Base-by-base conservation (phyloP, 495 filamentous ascomycete species). In the Penicillium waksmanii region DNA sequence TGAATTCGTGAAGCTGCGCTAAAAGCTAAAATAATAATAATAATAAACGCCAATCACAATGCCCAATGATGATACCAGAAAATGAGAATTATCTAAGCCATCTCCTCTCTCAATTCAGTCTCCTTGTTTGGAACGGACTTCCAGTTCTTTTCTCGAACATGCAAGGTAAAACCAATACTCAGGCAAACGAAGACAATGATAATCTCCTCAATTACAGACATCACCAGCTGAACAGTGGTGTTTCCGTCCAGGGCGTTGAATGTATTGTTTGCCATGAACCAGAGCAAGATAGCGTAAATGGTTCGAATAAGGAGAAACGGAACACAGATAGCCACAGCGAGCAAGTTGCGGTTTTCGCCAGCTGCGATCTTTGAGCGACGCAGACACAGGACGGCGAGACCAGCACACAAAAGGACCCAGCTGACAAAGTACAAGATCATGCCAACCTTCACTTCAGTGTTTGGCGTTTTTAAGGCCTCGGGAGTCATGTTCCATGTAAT, bases 281-380 rank as follows among this genome's bases (percentile, higher is more conserved):
- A 73, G 33, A 60, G 52, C 25, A 78, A 38, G 5, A 64, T 19
- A 5, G 66, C 61, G 58, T 81, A 81, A 44, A 79, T 51, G 1
- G 79, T 44, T n/a, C 78, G 71, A 19, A 80, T 64, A 13, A 78
- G 60, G 34, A 81, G 62, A 53, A 81, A 69, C 2, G 74, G 74
- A 2, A 70, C 59, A 2, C 69, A 67, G 18, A 76, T 19, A 1
- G 58, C 65, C 27, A 78, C 71, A 7, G 74, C 78, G 8, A 72
- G 31, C 13, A 79, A 33, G 25, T 74, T 56, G 15, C 74, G 66
- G 33, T 71, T 64, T 58, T 80, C 78, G 40, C 69, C 69, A 0
- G 55, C 54, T 54, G 67, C 65, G n/a, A 70, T 56, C 13, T 51
- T 51, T 7, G 15, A 33, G 48, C 55, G 57, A 3, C 38, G 66